These are phyloP conservation scores for Apostasia ramifera DNA, from an alignment of 106 monocot genomes.

Conservation along the genomic window DNA sequence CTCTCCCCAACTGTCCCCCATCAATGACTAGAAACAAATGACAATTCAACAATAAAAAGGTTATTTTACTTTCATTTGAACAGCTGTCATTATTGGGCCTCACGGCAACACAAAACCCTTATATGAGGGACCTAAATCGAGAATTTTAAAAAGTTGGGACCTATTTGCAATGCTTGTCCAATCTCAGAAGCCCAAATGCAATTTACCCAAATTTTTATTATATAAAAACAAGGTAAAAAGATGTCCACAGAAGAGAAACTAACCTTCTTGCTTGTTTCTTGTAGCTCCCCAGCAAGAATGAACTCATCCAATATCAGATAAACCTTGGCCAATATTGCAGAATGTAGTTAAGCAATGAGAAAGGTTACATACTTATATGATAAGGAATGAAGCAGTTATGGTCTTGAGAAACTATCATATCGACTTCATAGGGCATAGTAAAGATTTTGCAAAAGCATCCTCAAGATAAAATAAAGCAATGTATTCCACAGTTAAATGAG, in stretches of 20 bases:
- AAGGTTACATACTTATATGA: background rate
- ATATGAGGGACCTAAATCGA: background rate
- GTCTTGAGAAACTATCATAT: too few relatives aligned
- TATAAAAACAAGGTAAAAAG: background rate
- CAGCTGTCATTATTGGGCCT: too few relatives aligned
- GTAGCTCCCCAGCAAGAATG: slow-evolving; percentile 93
- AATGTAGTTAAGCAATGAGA: slow-evolving; percentile 3
- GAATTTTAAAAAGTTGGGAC: background rate
- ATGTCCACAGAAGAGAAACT: background rate
- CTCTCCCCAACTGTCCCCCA: too few relatives aligned
- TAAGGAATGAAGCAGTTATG: too few relatives aligned
- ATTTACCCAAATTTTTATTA: background rate
- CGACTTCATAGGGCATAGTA: too few relatives aligned
- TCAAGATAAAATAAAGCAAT: too few relatives aligned
- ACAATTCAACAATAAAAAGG: too few relatives aligned
- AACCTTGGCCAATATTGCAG: slow-evolving; percentile 33
- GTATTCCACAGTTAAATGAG: too few relatives aligned
- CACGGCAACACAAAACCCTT: background rate
- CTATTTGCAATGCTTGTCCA: background rate
- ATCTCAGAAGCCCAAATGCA: background rate
- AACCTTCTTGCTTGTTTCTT: slow-evolving; percentile 98
- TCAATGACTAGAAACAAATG: too few relatives aligned
- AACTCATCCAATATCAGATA: slow-evolving; percentile 97
- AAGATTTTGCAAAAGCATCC: too few relatives aligned
- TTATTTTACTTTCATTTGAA: too few relatives aligned